Conservation (phyloP, 768 basidiomycete genomes). For the Hydnum rufescens region DNA sequence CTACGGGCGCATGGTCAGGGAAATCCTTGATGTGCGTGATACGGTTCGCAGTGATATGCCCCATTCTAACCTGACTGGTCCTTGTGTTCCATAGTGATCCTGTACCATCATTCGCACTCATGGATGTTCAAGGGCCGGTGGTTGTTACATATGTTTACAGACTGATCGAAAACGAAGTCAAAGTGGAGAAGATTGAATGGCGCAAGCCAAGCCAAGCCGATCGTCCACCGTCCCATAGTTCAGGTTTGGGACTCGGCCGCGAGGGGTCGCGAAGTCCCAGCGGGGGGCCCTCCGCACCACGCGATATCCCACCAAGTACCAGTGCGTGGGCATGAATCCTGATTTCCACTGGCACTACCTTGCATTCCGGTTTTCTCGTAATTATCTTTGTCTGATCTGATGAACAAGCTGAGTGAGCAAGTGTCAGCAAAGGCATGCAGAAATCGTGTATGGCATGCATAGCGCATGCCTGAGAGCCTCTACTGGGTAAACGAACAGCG, state of each 20-base stretch:
- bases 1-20: slow-evolving; percentile 87
- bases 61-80: neutral
- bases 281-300: neutral
- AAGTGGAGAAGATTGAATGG: slow-evolving; percentile 60
- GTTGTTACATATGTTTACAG: slow-evolving; percentile 97
- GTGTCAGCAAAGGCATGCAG: too few relatives aligned
- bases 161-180: slow-evolving; percentile 79
- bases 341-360: too few relatives aligned
- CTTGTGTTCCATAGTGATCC: slow-evolving; percentile 36
- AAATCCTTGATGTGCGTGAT: slow-evolving; percentile 37
- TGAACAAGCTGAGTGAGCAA: too few relatives aligned
- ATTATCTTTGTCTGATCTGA: too few relatives aligned
- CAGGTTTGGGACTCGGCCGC: neutral
- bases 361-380: too few relatives aligned
- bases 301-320: slow-evolving; percentile 1
- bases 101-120: slow-evolving; percentile 85
- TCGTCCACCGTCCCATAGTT: neutral
- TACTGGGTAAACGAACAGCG: too few relatives aligned
- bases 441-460: too few relatives aligned
- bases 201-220: slow-evolving; percentile 5
- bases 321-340: slow-evolving; percentile 2
- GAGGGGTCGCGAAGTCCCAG: neutral
- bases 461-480: too few relatives aligned
- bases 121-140: slow-evolving; percentile 94
- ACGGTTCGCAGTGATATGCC: too few relatives aligned